A percentile compares a stretch with the other conserved stretches of the same genome.
These are phyloP conservation scores for Epichloe scottii DNA, from an alignment of 2,329 filamentous ascomycete species.

Conservation along the genomic window DNA sequence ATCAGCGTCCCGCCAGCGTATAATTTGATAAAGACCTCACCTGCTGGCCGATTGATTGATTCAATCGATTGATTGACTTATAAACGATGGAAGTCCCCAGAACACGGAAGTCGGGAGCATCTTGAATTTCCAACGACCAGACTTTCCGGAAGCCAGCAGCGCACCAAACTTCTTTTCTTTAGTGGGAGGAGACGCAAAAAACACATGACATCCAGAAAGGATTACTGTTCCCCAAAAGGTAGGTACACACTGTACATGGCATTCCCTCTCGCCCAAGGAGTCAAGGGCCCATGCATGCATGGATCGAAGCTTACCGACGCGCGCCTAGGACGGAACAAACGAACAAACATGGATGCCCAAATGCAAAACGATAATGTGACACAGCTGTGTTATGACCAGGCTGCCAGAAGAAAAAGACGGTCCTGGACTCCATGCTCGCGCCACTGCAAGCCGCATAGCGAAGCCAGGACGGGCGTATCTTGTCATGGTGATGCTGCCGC, in stretches of 20 bases:
- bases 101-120: neutral
- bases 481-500: neutral
- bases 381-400: neutral
- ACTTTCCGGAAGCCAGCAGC: neutral
- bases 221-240: neutral
- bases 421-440: neutral
- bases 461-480: neutral
- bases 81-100: neutral
- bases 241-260: no score
- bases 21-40: neutral
- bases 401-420: neutral
- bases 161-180: neutral
- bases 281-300: no score
- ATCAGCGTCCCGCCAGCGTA: neutral
- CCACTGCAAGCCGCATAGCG: neutral
- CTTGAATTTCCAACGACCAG: neutral
- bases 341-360: neutral
- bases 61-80: neutral
- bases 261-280: neutral
- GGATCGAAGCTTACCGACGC: neutral
- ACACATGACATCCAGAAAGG: neutral
- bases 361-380: neutral
- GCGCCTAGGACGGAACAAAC: neutral
- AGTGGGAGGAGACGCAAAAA: neutral
- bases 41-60: neutral